Evolutionary conservation across 1,284 basidiomycete genomes (phyloP).

Genomic region (Naganishia albida): DNA sequence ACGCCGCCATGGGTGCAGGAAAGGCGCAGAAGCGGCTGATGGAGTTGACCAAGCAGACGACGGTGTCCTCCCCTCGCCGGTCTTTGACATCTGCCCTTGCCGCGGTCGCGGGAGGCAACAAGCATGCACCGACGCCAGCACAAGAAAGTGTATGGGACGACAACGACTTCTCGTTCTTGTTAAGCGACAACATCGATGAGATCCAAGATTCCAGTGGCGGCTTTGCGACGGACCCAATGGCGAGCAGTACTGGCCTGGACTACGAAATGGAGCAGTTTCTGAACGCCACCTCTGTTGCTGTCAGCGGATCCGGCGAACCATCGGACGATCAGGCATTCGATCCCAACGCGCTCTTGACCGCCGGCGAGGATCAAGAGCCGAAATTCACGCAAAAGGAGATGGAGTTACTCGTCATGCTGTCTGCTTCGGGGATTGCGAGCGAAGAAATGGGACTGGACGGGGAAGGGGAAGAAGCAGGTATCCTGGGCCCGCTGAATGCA

Average conservation of each 20-base stretch:
- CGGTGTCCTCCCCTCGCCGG: constrained; percentile 8
- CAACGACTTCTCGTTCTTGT: constrained; percentile 24
- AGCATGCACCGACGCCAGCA: background rate
- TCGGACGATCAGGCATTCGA: constrained; percentile 1
- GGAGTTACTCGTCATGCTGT: constrained; percentile 29
- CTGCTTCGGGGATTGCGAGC: constrained; percentile 23
- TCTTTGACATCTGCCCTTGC: constrained; percentile 13
- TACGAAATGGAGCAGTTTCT: constrained; percentile 29
- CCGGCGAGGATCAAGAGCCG: constrained; percentile 23
- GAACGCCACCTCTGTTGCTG: constrained; percentile 1
- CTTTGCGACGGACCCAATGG: constrained; percentile 20
- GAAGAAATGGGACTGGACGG: constrained; percentile 29
- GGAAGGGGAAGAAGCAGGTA: background rate
- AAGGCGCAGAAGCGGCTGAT: constrained; percentile 23
- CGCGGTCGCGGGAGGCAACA: constrained; percentile 3
- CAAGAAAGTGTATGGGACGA: constrained; percentile 16
- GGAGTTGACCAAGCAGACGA: constrained; percentile 21
- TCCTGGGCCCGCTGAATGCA: constrained; percentile 4
- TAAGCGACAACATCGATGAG: constrained; percentile 27
- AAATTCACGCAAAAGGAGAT: constrained; percentile 33
- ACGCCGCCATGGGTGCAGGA: constrained; percentile 8
- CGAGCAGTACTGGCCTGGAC: constrained; percentile 26
- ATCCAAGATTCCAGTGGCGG: constrained; percentile 10
- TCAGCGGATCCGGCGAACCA: background rate
- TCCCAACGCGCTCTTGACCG: constrained; percentile 1